These are phyloP conservation scores for Nothophoma quercina DNA, from an alignment of 2,329 filamentous ascomycete genomes.

Conservation along the genomic window DNA sequence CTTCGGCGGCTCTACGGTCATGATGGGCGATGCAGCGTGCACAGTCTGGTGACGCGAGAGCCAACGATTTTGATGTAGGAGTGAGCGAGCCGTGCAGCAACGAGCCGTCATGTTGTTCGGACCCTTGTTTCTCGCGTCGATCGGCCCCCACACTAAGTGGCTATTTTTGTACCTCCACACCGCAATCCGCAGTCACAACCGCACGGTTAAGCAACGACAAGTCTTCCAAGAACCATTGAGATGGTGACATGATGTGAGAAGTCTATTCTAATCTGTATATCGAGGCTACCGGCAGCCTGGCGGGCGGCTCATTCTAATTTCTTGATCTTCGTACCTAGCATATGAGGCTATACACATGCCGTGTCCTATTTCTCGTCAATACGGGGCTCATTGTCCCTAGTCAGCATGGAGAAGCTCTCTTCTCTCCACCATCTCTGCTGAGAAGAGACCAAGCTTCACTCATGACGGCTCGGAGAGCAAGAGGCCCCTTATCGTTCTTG, in stretches of 20 bases:
- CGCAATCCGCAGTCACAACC: conserved; percentile 12
- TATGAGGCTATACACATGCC: neutral
- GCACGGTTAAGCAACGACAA: conserved; percentile 3
- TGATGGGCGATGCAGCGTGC: conserved; percentile 5
- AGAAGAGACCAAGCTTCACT: neutral
- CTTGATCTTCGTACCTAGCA: neutral
- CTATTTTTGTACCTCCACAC: conserved; percentile 19
- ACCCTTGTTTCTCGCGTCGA: conserved; percentile 12
- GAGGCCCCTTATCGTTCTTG: no score
- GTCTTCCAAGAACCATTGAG: conserved; percentile 3
- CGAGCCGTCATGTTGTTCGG: neutral
- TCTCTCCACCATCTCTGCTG: neutral
- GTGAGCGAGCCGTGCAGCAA: conserved; percentile 4
- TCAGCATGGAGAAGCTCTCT: neutral
- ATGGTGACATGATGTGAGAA: conserved; percentile 1
- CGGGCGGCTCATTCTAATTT: neutral
- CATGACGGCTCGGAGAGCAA: no score
- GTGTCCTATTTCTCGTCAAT: neutral
- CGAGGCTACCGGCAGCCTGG: conserved; percentile 8
- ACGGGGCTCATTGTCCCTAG: neutral
- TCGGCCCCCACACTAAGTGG: conserved; percentile 9
- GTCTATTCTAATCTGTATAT: neutral
- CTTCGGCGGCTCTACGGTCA: conserved; percentile 11
- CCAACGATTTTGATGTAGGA: conserved; percentile 15
- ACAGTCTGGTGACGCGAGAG: conserved; percentile 1